Base-by-base conservation (phyloP, 179 eudicot genomes). In the Vitellaria paradoxa region DNA sequence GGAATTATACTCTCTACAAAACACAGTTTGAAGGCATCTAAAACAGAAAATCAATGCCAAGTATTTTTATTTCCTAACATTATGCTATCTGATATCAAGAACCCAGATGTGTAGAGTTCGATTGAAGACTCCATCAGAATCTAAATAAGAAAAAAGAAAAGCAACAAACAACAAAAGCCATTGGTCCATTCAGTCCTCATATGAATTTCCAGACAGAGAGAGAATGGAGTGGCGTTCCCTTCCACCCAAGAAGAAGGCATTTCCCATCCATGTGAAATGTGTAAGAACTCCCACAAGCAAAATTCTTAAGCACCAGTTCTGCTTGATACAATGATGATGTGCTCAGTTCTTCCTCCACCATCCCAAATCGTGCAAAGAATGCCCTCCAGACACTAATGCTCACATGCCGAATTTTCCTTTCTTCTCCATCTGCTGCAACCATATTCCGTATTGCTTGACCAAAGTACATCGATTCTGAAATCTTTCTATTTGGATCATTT, bases 361-460 rank as follows among this genome's bases (percentile, higher is more conserved):
- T 20, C 74, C 74, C 74, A 50, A 70, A 70, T 17, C 42, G 56
- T 70, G 74, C 59, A 21, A 70, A 70, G 57, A 70, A 70, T 14
- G 74, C 56, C 15, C 57, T 49, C 60, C 74, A 70, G 7, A 50
- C 60, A 21, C 21, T 52, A 17, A 70, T 50, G 11, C 50, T 49
- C 30, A 70, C 74, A 5, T 50, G 57, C 12, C 74, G 56, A 15
- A 7, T 70, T 9, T 11, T 11, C 60, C 74, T 50, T 21, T 70
- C 74, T 15, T 20, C 42, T 52, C 60, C 74, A 40, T 70, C 74
- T 49, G 74, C 60, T 70, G 74, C 74, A 9, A 70, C 42, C 11
- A 70, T 70, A 52, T 52, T 70, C 40, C 53, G 13, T 9, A 70
- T 18, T 21, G 14, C 26, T 6, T 24, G 30, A 49, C 26, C 0